Base-by-base conservation (phyloP, 495 filamentous ascomycete species). In the Penicillium pancosmium region DNA sequence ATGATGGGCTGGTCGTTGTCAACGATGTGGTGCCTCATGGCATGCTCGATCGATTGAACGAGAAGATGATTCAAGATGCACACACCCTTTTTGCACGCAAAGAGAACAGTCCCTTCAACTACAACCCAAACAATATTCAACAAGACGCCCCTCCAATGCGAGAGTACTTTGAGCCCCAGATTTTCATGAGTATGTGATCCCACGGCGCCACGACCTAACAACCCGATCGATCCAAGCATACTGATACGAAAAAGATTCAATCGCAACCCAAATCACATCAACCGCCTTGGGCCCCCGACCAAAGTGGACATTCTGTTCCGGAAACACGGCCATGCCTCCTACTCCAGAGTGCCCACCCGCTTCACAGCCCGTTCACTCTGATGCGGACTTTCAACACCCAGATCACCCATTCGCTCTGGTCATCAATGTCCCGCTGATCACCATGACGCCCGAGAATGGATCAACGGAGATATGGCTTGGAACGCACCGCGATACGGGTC, bases 401-500 rank as follows among this genome's bases (percentile, higher is more conserved):
- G 52, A 64, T 21, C 74, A 78, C 50, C 82, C 83, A 0, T 86
- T 86, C 60, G 78, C 79, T 2, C 68, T 81, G 5, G 79, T 86
- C 9, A 66, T 85, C 53, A 86, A 85, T 53, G 69, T 86, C 4
- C 81, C 81, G 0, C 72, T 86, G 3, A 67, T 81, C 23, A 73
- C 72, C 21, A 82, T 82, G 75, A 79, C 75, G 0, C 68, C 78
- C 3, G 71, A 81, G 49, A 86, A 86, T 56, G 84, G 84, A 7
- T 78, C 75, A 0, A 87, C 84, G 0, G 84, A 87, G 61, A 57
- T 86, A 12, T 86, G 84, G 84, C 75, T 86, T 7, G 84, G 84
- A 2, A 85, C 82, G 2, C 84, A 86, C 59, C 57, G 49, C 19
- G 60, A 68, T 16, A 70, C 62, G 15, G 61, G 58, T 16, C 49